These are phyloP conservation scores for Penicillium dipodomyicola DNA, from an alignment of 495 filamentous ascomycete species.

Conservation along the genomic window DNA sequence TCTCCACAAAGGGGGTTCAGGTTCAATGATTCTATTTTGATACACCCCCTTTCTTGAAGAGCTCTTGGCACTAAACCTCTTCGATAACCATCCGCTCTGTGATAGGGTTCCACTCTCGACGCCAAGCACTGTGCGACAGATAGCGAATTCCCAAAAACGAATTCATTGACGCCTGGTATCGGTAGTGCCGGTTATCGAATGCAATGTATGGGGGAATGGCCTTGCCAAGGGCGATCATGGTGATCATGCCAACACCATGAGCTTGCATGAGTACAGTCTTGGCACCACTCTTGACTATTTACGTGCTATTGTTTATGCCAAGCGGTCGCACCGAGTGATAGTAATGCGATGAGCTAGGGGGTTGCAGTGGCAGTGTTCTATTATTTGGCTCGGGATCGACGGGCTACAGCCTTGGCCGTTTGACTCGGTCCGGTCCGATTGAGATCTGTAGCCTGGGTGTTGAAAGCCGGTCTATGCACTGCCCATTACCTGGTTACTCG, in stretches of 20 bases:
- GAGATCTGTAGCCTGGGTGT: slow-evolving; percentile 5
- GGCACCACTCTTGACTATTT: slow-evolving; percentile 9
- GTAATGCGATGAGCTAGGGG: slow-evolving; percentile 7
- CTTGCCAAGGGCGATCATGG: slow-evolving; percentile 33
- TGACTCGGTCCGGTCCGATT: slow-evolving; percentile 24
- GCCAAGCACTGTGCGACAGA: slow-evolving; percentile 10
- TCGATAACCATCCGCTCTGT: slow-evolving; percentile 1
- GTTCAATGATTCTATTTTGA: background rate
- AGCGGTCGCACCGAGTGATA: slow-evolving; percentile 19
- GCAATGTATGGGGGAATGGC: slow-evolving; percentile 10
- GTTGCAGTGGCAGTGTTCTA: slow-evolving; percentile 18
- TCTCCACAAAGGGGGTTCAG: slow-evolving; percentile 10
- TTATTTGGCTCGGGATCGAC: slow-evolving; percentile 21
- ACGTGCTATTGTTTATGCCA: slow-evolving; percentile 22
- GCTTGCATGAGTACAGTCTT: slow-evolving; percentile 18
- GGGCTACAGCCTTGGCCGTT: slow-evolving; percentile 15
- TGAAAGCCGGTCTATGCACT: background rate
- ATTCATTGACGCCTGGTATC: background rate
- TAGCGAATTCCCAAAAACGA: slow-evolving; percentile 13
- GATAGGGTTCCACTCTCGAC: slow-evolving; percentile 6
- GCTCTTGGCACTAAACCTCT: slow-evolving; percentile 1
- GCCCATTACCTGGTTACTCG: background rate
- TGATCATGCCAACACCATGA: slow-evolving; percentile 18
- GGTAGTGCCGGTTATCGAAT: slow-evolving; percentile 13
- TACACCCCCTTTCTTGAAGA: slow-evolving; percentile 1